Base-by-base conservation (phyloP, 306 rosid species). In the Medicago lupulina region DNA sequence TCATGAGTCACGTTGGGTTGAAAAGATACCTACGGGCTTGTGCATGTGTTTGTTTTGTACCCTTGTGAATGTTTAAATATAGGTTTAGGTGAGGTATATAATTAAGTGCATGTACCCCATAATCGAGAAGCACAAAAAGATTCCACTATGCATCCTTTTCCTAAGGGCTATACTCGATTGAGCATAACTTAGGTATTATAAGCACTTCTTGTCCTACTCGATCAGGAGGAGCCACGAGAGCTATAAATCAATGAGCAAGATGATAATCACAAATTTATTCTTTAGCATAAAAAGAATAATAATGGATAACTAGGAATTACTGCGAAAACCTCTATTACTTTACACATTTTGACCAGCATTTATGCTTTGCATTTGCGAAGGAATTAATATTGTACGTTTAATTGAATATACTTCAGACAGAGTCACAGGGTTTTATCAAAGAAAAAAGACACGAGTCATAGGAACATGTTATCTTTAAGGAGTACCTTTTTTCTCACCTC, bases 91-190 rank as follows among this genome's bases (percentile, higher is more conserved):
- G 16, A 70, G 58, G 54, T 31, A 31, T 31, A 31, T 34, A 34
- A 34, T 34, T 34, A 34, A 34, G 38, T 34, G 38, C 38, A 34
- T 34, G 38, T 34, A 34, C 38, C 38, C 7, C 38, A 59, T 49
- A 72, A 77, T 77, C 18, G 25, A 50, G 78, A 76, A 71, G 57
- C 70, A 75, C 62, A 46, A 8, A 21, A 4, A 16, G 13, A 28
- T 28, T 12, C 51, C 72, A 67, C 71, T 67, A 50, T 25, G 84
- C 72, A 74, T 69, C 80, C 23, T 50, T 61, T 75, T 67, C 28
- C 28, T 23, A 6, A 31, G 36, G 36, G 36, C 36, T 31, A 31
- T 31, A 1, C 36, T 3, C 36, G 36, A 31, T 31, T 31, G 36
- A 31, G 6, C 36, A 31, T 31, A 31, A 31, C 36, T 31, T 31